These are phyloP conservation scores for Bruguiera hainesii DNA, from an alignment of 441 rosid genomes.

Conservation along the genomic window DNA sequence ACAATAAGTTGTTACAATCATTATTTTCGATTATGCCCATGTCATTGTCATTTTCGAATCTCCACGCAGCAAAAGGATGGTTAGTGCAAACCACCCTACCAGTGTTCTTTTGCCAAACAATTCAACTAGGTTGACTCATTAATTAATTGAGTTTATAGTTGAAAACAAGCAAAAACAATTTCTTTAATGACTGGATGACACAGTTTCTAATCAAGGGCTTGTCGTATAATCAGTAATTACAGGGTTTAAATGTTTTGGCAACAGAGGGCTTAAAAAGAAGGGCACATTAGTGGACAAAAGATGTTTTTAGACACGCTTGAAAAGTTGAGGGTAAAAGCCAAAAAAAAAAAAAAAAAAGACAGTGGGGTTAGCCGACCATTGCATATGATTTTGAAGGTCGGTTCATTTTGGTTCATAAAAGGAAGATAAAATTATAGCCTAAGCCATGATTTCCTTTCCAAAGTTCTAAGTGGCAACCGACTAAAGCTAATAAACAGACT, in stretches of 20 bases:
- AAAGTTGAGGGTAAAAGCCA: conserved; percentile 9
- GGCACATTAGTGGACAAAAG: conserved; percentile 26
- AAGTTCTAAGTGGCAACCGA: too few relatives aligned
- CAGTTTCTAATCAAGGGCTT: conserved; percentile 26
- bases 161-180: not conserved
- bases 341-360: not conserved
- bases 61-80: conserved; percentile 10
- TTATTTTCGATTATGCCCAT: not conserved
- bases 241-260: not conserved
- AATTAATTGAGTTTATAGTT: not conserved
- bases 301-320: conserved; percentile 11
- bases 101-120: conserved; percentile 24
- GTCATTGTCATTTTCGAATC: conserved; percentile 1
- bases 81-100: conserved; percentile 32
- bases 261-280: conserved; percentile 9
- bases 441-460: not conserved
- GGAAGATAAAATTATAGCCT: not conserved
- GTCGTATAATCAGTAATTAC: not conserved
- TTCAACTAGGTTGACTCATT: conserved; percentile 13
- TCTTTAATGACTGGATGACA: conserved; percentile 31
- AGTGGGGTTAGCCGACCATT: conserved; percentile 18
- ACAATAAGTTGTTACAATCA: conserved; percentile 9
- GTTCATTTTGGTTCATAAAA: not conserved
- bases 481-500: too few relatives aligned
- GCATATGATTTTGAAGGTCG: conserved; percentile 1